Evolutionary conservation across 495 filamentous ascomycete genomes (phyloP).

Genomic region (Aspergillus ellipticus): DNA sequence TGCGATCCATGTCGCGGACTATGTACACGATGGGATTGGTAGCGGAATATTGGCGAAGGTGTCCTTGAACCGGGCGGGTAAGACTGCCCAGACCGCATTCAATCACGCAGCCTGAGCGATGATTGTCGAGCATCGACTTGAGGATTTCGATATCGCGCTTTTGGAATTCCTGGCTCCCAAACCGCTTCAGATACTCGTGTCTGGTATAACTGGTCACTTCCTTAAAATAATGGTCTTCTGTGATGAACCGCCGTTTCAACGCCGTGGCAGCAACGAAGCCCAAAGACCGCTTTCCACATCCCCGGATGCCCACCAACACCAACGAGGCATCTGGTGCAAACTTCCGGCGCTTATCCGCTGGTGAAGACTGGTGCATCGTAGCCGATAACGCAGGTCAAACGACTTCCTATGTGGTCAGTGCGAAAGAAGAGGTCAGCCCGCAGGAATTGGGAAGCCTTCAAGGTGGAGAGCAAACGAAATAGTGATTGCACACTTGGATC

Average conservation of each 20-base stretch:
- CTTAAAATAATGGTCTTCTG: slow-evolving; percentile 72
- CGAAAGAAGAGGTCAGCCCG: neutral
- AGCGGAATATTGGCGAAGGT: slow-evolving; percentile 53
- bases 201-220: slow-evolving; percentile 63
- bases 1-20: slow-evolving; percentile 62
- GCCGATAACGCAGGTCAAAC: neutral
- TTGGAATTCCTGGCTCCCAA: slow-evolving; percentile 65
- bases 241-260: slow-evolving; percentile 69
- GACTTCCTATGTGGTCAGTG: neutral
- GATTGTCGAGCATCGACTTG: slow-evolving; percentile 60
- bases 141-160: slow-evolving; percentile 63
- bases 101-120: slow-evolving; percentile 65
- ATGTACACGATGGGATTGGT: slow-evolving; percentile 74
- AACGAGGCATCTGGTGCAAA: slow-evolving; percentile 68
- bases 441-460: neutral
- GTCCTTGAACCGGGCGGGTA: slow-evolving; percentile 52
- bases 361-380: slow-evolving; percentile 39
- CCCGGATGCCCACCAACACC: slow-evolving; percentile 71
- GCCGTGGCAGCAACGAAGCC: slow-evolving; percentile 76
- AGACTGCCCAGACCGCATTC: slow-evolving; percentile 63
- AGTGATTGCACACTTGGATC: neutral
- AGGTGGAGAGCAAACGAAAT: neutral
- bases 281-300: slow-evolving; percentile 73
- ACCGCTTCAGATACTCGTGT: slow-evolving; percentile 57
- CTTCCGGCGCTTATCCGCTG: slow-evolving; percentile 43